Evolutionary conservation across 2,329 filamentous ascomycete genomes (phyloP).

Genomic region (Colletotrichum graminicola): DNA sequence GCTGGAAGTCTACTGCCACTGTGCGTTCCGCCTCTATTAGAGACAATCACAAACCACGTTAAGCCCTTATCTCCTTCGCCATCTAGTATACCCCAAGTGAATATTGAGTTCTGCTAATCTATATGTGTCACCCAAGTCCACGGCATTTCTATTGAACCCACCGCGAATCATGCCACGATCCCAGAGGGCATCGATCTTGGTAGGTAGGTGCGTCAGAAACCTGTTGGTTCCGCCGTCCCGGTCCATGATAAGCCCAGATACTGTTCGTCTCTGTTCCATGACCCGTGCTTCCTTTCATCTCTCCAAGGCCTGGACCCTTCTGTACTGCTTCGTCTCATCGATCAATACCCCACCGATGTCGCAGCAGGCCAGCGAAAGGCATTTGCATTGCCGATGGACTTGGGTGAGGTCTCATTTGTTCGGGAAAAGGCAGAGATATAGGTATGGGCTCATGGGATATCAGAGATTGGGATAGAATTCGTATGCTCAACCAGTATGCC

Average conservation of each 20-base stretch:
- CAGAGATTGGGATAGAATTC: not conserved
- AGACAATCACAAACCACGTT: conserved; percentile 5
- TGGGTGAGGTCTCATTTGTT: not conserved
- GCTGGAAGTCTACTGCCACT: not conserved
- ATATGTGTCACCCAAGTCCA: conserved; percentile 17
- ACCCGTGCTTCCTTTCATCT: conserved; percentile 13
- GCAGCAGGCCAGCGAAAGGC: not conserved
- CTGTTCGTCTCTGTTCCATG: conserved; percentile 9
- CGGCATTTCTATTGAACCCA: conserved; percentile 5
- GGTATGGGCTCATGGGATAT: not conserved
- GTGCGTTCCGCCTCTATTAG: conserved; percentile 8
- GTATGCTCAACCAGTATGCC: not conserved
- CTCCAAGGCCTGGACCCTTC: not conserved
- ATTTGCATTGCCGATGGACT: not conserved
- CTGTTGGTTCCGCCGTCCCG: conserved; percentile 28
- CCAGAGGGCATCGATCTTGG: not conserved
- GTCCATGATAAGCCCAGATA: conserved; percentile 12
- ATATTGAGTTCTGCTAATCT: conserved; percentile 14
- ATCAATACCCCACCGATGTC: not conserved
- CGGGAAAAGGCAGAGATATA: not conserved
- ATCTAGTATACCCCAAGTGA: not conserved
- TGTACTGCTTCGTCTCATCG: conserved; percentile 1
- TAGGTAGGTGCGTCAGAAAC: conserved; percentile 11
- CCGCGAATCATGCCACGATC: not conserved
- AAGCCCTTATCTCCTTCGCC: not conserved